phyloP scores from a whole-genome alignment of 768 basidiomycete species.

The Exidia glandulosa region DNA sequence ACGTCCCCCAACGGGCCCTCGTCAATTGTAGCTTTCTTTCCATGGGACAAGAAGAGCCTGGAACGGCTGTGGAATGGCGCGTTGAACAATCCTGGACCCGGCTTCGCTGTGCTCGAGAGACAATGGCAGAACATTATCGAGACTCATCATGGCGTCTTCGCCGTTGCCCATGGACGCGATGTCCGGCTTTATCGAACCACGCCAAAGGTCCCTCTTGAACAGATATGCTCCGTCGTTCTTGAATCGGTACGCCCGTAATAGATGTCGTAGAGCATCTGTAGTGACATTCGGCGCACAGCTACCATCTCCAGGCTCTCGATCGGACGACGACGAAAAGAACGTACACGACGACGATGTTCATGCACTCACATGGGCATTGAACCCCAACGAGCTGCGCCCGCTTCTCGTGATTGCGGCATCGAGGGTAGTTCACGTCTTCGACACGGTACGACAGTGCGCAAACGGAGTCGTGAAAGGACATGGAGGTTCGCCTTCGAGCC shows the following conservation, averaged over 20 bases:
- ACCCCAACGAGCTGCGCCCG: conserved; percentile 32
- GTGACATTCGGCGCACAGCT: no score
- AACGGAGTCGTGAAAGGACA: conserved; percentile 52
- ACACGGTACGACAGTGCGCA: conserved; percentile 29
- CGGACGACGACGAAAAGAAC: conserved; percentile 8
- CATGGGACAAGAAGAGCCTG: conserved; percentile 26
- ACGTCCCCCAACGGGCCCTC: conserved; percentile 11
- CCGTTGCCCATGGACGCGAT: conserved; percentile 30
- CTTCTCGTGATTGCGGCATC: conserved; percentile 45
- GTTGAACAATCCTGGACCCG: conserved; percentile 16
- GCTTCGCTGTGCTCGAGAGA: conserved; percentile 10
- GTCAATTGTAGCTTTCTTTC: conserved; percentile 37
- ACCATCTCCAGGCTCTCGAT: not conserved
- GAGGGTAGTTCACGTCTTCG: conserved; percentile 46
- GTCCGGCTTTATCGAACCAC: conserved; percentile 13
- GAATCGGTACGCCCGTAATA: no score
- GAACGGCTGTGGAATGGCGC: conserved; percentile 27
- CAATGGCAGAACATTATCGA: conserved; percentile 37
- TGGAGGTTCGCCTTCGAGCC: conserved; percentile 55
- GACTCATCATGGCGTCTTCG: conserved; percentile 40
- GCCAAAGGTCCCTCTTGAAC: conserved; percentile 1
- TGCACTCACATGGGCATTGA: conserved; percentile 4
- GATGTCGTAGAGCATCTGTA: not conserved
- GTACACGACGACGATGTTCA: conserved; percentile 13
- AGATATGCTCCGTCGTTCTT: not conserved